phyloP scores from a whole-genome alignment of 83 land plant species.

The Thuja plicata region DNA sequence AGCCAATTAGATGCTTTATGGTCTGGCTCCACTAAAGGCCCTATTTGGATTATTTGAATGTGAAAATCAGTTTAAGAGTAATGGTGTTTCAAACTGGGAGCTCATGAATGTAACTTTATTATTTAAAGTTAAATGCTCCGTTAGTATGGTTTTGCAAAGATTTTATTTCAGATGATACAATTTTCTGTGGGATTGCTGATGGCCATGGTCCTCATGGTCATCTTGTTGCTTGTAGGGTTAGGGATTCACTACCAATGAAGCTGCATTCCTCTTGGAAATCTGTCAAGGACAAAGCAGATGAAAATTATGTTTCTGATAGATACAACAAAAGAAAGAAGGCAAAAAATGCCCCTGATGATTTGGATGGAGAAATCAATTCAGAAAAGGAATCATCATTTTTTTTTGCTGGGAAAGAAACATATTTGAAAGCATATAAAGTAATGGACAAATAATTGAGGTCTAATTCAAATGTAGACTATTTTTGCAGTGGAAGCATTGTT shows the following conservation, averaged over 20 bases:
- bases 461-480: conserved; percentile 74
- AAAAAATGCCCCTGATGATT: conserved; percentile 3
- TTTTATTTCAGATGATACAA: conserved; percentile 27
- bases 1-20: no score
- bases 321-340: conserved; percentile 19
- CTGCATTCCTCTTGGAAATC: conserved; percentile 46
- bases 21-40: no score
- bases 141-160: no score
- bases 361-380: conserved; percentile 18
- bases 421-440: conserved; percentile 56
- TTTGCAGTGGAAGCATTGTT: conserved; percentile 87
- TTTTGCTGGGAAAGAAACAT: conserved; percentile 58
- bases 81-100: no score
- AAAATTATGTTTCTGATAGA: conserved; percentile 8
- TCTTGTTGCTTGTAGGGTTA: conserved; percentile 78
- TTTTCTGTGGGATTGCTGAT: conserved; percentile 71
- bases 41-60: no score
- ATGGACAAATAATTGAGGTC: conserved; percentile 75
- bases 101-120: no score
- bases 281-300: conserved; percentile 21
- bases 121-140: no score
- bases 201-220: conserved; percentile 88
- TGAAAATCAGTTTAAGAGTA: no score
- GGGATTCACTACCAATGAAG: conserved; percentile 71
- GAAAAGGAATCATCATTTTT: conserved; percentile 20